Evolutionary conservation across 176 grass and related monocot genomes (phyloP).

Genomic region (Coix lacrymajobi): DNA sequence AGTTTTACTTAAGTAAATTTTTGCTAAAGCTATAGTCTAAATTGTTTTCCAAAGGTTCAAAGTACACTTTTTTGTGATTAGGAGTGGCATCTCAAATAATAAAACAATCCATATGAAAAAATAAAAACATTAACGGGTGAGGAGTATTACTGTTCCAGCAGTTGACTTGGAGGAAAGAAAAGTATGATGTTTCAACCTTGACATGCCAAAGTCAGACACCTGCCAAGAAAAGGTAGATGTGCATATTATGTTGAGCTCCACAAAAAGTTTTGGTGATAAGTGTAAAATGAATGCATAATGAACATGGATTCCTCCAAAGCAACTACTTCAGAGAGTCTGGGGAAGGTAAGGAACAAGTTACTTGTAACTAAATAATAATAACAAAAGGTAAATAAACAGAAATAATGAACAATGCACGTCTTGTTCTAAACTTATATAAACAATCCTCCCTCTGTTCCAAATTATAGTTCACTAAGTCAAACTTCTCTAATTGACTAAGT

Average conservation of each 20-base stretch:
- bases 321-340: neutral
- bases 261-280: neutral
- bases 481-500: neutral
- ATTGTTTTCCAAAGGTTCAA: neutral
- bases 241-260: constrained; percentile 3
- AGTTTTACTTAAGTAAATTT: neutral
- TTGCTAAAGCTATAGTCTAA: neutral
- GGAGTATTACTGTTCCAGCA: constrained; percentile 80
- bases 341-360: neutral
- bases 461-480: neutral
- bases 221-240: constrained; percentile 32
- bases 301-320: constrained; percentile 17
- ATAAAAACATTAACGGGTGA: constrained; percentile 8
- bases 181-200: constrained; percentile 96
- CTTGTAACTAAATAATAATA: constrained; percentile 5
- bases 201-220: constrained; percentile 99
- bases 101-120: neutral
- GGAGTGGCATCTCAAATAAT: neutral
- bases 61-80: neutral
- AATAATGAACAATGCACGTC: neutral
- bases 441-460: neutral
- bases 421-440: constrained; percentile 13
- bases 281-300: neutral
- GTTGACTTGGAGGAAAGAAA: constrained; percentile 97
- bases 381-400: constrained; percentile 1